Percentiles rank a stretch among this genome's conserved stretches.
These are phyloP conservation scores for Fusarium anthophilum DNA, from an alignment of 2,329 filamentous ascomycete species.

Conservation along the genomic window DNA sequence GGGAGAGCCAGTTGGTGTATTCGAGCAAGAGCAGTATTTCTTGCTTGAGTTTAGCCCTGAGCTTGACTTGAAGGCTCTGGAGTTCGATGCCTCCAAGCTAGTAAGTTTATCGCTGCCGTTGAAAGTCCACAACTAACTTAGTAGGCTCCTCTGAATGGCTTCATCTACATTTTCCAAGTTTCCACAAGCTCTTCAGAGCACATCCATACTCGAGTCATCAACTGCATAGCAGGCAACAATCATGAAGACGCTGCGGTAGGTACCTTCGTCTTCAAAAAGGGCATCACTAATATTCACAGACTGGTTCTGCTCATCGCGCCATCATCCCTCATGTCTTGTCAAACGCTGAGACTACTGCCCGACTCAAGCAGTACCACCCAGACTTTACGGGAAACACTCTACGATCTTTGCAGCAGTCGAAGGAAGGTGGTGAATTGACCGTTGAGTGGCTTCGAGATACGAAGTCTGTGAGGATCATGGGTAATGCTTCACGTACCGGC, in stretches of 20 bases:
- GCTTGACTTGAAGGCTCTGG: neutral
- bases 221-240: neutral
- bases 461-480: constrained; percentile 6
- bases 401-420: neutral
- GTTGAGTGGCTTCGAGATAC: neutral
- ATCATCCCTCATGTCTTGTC: neutral
- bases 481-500: neutral
- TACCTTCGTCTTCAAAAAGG: neutral
- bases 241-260: neutral
- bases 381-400: neutral
- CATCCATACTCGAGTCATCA: neutral
- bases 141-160: neutral
- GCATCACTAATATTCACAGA: neutral
- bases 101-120: neutral
- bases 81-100: neutral
- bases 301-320: constrained; percentile 10
- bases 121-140: rapidly evolving
- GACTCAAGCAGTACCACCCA: neutral
- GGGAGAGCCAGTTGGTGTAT: neutral
- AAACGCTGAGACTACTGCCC: rapidly evolving
- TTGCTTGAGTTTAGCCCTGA: constrained; percentile 2
- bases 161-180: constrained; percentile 6
- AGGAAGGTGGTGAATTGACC: constrained; percentile 1
- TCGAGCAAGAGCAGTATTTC: constrained; percentile 11
- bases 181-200: neutral